These are phyloP conservation scores for Penicillium steckii DNA, from an alignment of 495 filamentous ascomycete species.

Conservation along the genomic window DNA sequence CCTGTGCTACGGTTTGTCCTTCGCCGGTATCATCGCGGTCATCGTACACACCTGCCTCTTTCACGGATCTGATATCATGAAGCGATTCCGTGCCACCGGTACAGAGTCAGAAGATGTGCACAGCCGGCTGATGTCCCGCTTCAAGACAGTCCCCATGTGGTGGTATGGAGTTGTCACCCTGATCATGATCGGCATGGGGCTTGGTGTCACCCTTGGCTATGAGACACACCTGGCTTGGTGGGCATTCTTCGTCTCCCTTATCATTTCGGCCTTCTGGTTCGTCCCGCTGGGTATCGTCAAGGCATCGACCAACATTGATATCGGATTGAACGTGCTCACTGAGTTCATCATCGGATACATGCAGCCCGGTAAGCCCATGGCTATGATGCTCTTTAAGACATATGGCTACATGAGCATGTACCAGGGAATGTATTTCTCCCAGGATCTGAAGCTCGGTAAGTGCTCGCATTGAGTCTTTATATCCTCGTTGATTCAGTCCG, in stretches of 20 bases:
- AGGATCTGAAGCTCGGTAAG: conserved; percentile 51
- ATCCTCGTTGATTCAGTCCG: background rate
- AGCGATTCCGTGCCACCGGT: conserved; percentile 44
- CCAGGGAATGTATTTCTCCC: conserved; percentile 53
- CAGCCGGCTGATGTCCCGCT: conserved; percentile 59
- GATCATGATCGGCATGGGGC: conserved; percentile 48
- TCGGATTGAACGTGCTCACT: conserved; percentile 58
- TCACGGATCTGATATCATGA: conserved; percentile 54
- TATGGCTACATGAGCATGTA: conserved; percentile 58
- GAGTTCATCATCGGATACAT: conserved; percentile 67
- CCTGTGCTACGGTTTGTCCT: conserved; percentile 58
- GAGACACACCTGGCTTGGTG: conserved; percentile 51
- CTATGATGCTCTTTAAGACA: conserved; percentile 66
- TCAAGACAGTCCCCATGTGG: conserved; percentile 59
- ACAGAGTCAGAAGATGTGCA: conserved; percentile 67
- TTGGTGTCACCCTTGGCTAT: conserved; percentile 53
- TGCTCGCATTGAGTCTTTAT: background rate
- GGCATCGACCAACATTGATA: conserved; percentile 52
- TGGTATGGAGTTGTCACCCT: conserved; percentile 57
- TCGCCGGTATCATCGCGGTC: conserved; percentile 55
- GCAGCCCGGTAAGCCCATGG: conserved; percentile 58
- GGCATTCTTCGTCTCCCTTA: conserved; percentile 52
- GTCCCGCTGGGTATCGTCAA: conserved; percentile 54
- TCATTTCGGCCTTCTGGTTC: conserved; percentile 50
- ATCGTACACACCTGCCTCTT: conserved; percentile 56